Conservation (phyloP, 371 early-diverging fungal genomes). For the Chytridiales sp. region DNA sequence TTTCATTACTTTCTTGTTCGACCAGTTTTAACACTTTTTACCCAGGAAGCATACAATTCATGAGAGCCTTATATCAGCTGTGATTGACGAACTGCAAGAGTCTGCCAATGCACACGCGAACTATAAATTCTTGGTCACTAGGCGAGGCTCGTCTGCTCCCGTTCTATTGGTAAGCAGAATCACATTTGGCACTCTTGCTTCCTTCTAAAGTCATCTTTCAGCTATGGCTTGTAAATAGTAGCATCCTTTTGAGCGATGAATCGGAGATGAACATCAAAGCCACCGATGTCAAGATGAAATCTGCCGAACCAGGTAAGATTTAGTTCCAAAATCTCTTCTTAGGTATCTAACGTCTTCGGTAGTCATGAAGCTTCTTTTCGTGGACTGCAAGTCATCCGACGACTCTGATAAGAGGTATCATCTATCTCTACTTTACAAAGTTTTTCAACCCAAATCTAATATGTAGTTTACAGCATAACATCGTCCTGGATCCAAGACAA, state of each 20-base stretch:
- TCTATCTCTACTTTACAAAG: not conserved
- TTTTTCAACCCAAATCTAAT: not conserved
- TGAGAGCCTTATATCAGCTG: too few species aligned
- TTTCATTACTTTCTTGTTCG: not conserved
- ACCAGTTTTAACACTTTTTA: not conserved
- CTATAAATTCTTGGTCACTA: constrained; percentile 28
- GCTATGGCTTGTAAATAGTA: constrained; percentile 33
- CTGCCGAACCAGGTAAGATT: not conserved
- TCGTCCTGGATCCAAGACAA: constrained; percentile 20
- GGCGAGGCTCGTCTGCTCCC: constrained; percentile 4
- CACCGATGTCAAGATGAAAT: not conserved
- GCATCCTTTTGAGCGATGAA: constrained; percentile 11
- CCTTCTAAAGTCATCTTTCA: not conserved
- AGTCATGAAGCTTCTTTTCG: constrained; percentile 10
- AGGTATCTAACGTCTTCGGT: not conserved
- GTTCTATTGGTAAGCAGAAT: constrained; percentile 17
- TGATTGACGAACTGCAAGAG: constrained; percentile 34
- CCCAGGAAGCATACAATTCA: constrained; percentile 12
- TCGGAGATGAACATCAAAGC: not conserved
- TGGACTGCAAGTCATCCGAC: not conserved
- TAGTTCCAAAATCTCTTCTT: not conserved
- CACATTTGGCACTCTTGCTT: not conserved
- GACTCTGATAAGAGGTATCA: not conserved
- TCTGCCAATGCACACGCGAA: constrained; percentile 34
- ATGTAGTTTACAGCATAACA: not conserved